Evolutionary conservation across 805 yeast species (phyloP), one percentile per base, ranked within the genome.

Genomic region (Metschnikowia hibisci): DNA sequence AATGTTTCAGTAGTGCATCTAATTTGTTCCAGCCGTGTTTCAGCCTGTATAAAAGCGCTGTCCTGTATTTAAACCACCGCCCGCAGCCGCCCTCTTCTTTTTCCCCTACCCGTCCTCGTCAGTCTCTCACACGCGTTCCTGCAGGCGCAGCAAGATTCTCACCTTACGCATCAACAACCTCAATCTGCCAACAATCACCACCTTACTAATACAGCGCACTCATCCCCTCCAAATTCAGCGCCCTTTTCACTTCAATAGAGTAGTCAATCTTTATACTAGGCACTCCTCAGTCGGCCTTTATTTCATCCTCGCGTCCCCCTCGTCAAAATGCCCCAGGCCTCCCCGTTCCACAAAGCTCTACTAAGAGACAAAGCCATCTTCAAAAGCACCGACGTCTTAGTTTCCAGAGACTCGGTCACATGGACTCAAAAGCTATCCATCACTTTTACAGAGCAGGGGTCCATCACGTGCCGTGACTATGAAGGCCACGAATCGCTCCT

Each of bases 331-430:
- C 52, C 51, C 42, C 37, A 42, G 36, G 45, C 32, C 31, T 46
- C 65, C 8, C 52, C 66, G n/a, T 66, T 57, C 44, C 69, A 63
- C 28, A 60, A 56, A 42, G 50, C 57, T 7, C 64, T 68, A 40
- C 43, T 56, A 32, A 58, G 64, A 38, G 67, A 62, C 42, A 63
- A 61, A 40, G 75, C 73, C 4, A 40, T 54, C 5, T 63, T 66
- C 53, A 48, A 53, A 20, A 73, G 69, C 5, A 51, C 50, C 14
- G 57, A 62, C 48, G 60, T 69, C 44, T 52, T 56, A 20, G 58
- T 69, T 8, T 67, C 73, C n/a, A 54, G 64, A 11, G 75, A 70
- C 43, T 53, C 65, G 14, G 43, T 61, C 10, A 54, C 62, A 13
- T 70, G 75, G 75, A 54, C 59, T 32, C 64, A 58, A 31, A 55